phyloP scores from a whole-genome alignment of 2,329 filamentous ascomycete species.

The Colletotrichum higginsianum region DNA sequence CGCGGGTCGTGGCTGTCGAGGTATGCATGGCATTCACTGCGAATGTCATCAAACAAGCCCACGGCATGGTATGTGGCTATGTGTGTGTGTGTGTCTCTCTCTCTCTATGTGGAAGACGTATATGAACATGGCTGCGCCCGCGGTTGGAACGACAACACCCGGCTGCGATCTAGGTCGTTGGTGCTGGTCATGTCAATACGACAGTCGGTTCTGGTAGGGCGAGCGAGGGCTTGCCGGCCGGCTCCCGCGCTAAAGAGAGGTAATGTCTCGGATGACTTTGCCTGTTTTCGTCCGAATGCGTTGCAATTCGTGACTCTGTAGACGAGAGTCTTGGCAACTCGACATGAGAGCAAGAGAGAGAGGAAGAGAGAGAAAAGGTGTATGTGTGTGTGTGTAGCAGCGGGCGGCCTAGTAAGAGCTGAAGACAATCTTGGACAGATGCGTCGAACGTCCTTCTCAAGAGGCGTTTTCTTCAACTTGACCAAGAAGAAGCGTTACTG shows the following conservation, averaged over 20 bases:
- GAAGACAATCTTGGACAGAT: slow-evolving; percentile 27
- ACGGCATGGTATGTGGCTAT: no score
- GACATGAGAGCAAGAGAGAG: no score
- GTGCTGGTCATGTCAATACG: no score
- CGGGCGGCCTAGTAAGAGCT: neutral
- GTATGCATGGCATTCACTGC: neutral
- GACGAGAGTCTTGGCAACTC: no score
- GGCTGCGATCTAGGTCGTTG: neutral
- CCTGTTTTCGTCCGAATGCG: slow-evolving; percentile 17
- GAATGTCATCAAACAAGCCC: no score
- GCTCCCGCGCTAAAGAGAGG: no score
- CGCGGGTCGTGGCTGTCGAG: neutral
- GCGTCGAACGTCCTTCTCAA: neutral
- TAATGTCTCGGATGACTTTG: neutral
- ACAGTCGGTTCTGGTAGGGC: no score
- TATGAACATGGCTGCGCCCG: neutral
- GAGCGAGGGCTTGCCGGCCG: no score
- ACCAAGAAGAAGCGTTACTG: slow-evolving; percentile 20
- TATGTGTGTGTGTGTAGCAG: no score
- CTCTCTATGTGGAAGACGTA: no score
- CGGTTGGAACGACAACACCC: slow-evolving; percentile 29
- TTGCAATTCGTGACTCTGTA: neutral
- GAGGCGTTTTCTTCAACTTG: neutral
- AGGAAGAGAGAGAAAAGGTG: no score
- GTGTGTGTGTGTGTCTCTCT: no score